Evolutionary conservation across 208 protist genomes (phyloP).

Genomic region (Wallacemonas sp.): DNA sequence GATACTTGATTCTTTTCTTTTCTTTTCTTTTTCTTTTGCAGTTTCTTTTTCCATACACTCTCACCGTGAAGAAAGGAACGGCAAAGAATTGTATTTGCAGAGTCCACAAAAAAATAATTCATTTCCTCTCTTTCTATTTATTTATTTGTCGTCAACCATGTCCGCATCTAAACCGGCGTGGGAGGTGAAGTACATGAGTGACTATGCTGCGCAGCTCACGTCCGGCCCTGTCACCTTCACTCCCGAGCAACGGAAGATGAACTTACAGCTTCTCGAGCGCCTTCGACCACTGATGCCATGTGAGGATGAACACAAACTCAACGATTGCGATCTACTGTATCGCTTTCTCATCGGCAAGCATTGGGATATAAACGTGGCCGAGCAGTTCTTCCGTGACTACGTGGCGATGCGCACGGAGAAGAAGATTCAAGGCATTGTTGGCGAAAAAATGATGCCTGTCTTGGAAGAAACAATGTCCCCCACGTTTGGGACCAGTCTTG

Average conservation of each 20-base stretch:
- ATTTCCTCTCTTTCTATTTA: neutral
- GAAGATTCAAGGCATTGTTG: constrained; percentile 53
- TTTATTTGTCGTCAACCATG: neutral
- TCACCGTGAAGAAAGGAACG: no score
- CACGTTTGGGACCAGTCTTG: constrained; percentile 65
- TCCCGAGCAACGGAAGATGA: constrained; percentile 57
- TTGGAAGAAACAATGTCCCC: constrained; percentile 35
- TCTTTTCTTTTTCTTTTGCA: constrained; percentile 9
- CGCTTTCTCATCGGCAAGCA: constrained; percentile 75
- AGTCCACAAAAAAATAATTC: no score
- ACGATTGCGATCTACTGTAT: constrained; percentile 83
- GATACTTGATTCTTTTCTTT: no score
- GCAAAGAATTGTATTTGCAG: no score
- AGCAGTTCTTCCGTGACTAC: constrained; percentile 48
- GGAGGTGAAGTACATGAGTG: constrained; percentile 44
- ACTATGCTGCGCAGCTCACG: constrained; percentile 30
- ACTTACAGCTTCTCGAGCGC: constrained; percentile 37
- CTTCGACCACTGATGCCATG: constrained; percentile 62
- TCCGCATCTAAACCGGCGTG: constrained; percentile 7
- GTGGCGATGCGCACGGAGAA: constrained; percentile 39
- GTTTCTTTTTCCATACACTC: no score
- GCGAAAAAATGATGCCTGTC: constrained; percentile 34
- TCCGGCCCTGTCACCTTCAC: constrained; percentile 51
- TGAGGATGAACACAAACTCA: constrained; percentile 61
- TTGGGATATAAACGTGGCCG: constrained; percentile 47